phyloP scores from a whole-genome alignment of 495 filamentous ascomycete species.

The Lophium mytilinum region DNA sequence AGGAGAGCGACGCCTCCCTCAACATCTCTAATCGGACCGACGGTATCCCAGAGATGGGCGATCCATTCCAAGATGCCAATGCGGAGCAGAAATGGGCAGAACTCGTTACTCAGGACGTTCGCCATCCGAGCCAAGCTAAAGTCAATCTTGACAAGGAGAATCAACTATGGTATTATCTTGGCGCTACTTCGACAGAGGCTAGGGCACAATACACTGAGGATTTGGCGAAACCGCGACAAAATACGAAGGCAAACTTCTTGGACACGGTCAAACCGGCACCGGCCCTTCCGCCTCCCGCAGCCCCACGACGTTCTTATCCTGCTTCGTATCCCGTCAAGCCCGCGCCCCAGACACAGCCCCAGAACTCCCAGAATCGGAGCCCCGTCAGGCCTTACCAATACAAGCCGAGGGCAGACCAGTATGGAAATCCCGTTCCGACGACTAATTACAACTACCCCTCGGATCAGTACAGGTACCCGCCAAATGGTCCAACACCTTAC shows the following conservation, averaged over 20 bases:
- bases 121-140: constrained; percentile 47
- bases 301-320: constrained; percentile 16
- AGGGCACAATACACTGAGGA: constrained; percentile 89
- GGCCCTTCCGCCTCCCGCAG: constrained; percentile 24
- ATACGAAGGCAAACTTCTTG: constrained; percentile 53
- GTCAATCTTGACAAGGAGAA: constrained; percentile 61
- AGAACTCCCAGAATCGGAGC: constrained; percentile 8
- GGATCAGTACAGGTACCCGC: constrained; percentile 7
- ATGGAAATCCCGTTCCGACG: constrained; percentile 4
- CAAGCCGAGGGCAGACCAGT: constrained; percentile 27
- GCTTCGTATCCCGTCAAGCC: constrained; percentile 21
- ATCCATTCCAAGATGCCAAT: constrained; percentile 50
- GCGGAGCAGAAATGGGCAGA: constrained; percentile 68
- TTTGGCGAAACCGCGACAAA: constrained; percentile 47
- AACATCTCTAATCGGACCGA: constrained; percentile 37
- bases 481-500: constrained; percentile 15
- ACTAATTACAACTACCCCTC: constrained; percentile 10
- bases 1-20: constrained; percentile 25
- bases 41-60: constrained; percentile 47
- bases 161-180: constrained; percentile 86
- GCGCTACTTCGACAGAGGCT: constrained; percentile 78
- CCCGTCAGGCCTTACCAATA: constrained; percentile 30
- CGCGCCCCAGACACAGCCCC: constrained; percentile 9
- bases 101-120: constrained; percentile 52
- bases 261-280: constrained; percentile 49